Evolutionary conservation across 192 early-diverging fungal genomes (phyloP).

Genomic region (Coemansia guatemalensis): DNA sequence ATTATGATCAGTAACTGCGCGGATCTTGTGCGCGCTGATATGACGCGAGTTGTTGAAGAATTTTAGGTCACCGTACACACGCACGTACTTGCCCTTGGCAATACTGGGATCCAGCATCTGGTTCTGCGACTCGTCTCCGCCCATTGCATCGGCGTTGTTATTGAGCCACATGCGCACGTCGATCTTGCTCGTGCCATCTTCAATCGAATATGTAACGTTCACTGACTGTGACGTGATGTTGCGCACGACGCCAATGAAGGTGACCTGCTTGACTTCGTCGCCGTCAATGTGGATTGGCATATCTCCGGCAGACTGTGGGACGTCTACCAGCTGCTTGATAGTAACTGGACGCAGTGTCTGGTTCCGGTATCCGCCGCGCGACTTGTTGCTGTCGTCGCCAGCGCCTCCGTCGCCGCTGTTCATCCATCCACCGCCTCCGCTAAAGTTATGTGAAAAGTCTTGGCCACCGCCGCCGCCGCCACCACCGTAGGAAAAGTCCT

Average conservation of each 20-base stretch:
- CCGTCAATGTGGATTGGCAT: conserved; percentile 67
- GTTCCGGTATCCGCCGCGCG: conserved; percentile 49
- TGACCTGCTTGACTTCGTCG: conserved; percentile 68
- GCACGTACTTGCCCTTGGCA: conserved; percentile 61
- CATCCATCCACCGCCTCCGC: conserved; percentile 35
- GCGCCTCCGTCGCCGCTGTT: conserved; percentile 19
- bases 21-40: conserved; percentile 59
- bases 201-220: conserved; percentile 65
- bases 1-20: conserved; percentile 67
- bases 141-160: conserved; percentile 14
- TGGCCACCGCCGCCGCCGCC: conserved; percentile 9
- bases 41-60: conserved; percentile 59
- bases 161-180: conserved; percentile 68
- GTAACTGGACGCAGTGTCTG: conserved; percentile 81
- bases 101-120: conserved; percentile 24
- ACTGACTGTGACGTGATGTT: conserved; percentile 57
- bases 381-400: conserved; percentile 39
- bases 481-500: conserved; percentile 23
- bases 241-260: conserved; percentile 71
- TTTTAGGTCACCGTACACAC: conserved; percentile 70
- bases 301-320: conserved; percentile 56
- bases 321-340: conserved; percentile 68
- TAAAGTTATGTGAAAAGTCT: conserved; percentile 6
- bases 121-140: conserved; percentile 6
- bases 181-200: conserved; percentile 79